Conservation (phyloP, 2,329 filamentous ascomycete genomes). For the Phyllosticta citriasiana region DNA sequence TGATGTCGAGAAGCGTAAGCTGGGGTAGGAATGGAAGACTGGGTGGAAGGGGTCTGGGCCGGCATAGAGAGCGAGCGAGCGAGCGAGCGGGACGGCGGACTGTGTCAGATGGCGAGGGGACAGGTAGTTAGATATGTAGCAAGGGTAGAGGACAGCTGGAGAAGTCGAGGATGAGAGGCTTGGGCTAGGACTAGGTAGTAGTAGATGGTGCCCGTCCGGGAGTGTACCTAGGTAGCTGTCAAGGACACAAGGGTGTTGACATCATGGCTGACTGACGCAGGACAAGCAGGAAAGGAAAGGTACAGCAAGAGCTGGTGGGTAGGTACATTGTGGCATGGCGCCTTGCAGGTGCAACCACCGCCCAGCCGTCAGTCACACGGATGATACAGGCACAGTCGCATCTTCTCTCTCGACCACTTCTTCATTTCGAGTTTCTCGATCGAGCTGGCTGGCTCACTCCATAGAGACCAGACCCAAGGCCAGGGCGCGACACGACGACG, state of each 20-base stretch:
- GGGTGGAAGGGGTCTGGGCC: neutral
- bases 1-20: neutral
- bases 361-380: neutral
- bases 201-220: neutral
- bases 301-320: neutral
- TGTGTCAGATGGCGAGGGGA: neutral
- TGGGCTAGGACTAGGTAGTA: neutral
- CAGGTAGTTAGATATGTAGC: neutral
- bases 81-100: neutral
- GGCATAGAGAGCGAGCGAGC: neutral
- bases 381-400: neutral
- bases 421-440: neutral
- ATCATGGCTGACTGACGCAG: neutral
- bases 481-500: neutral
- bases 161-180: neutral
- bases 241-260: neutral
- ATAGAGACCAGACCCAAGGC: neutral
- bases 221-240: neutral
- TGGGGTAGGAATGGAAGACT: neutral
- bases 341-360: neutral
- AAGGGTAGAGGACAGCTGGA: neutral
- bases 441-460: no score
- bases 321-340: neutral
- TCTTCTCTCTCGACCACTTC: neutral
- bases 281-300: neutral